Evolutionary conservation across 345 rosid genomes (phyloP), one percentile per base, ranked within the genome.

Genomic region (Toxicodendron radicans): DNA sequence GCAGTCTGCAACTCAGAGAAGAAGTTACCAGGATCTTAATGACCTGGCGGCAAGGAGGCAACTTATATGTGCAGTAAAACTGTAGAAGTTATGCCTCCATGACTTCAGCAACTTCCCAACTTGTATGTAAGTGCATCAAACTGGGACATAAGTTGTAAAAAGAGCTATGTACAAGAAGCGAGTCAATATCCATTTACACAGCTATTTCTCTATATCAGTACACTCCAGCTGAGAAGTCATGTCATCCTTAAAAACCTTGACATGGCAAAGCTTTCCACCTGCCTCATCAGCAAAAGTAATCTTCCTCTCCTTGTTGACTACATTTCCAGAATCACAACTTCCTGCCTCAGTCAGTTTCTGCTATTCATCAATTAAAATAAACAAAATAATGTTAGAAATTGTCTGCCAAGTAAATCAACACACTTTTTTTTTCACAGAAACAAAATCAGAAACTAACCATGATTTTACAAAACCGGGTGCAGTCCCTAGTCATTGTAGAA

Each of bases 201-300:
- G 58, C 33, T 68, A 46, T 41, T 43, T 64, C 45, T 58, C 72
- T 52, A 63, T 54, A 24, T 35, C 11, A 64, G 64, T 48, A 57
- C 59, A 60, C 38, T 65, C 73, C 30, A 16, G 58, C 30, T 60
- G 71, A 79, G 83, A 82, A 69, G 79, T 77, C 63, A 65, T 75
- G 67, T 84, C 90, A 73, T 78, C 64, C 79, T 84, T 81, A 63
- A 91, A 86, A 64, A 89, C 84, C 85, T 85, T 91, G 80, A 95
- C 84, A 77, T 95, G 87, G 62, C 92, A 91, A 35, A 94, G 90
- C 77, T 85, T 78, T 71, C 91, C 93, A 57, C 99, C 97, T 48
- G 86, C 90, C 80, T 95, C 99, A 67, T 95, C 97, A 18, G 99
- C 97, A 77, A 95, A 95, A 43, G 68, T 82, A 46, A 95, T 92